Percentiles rank a stretch among this genome's conserved stretches.
Conservation (phyloP, 352 stramenopile species). For the Pythium pectinolyticum region DNA sequence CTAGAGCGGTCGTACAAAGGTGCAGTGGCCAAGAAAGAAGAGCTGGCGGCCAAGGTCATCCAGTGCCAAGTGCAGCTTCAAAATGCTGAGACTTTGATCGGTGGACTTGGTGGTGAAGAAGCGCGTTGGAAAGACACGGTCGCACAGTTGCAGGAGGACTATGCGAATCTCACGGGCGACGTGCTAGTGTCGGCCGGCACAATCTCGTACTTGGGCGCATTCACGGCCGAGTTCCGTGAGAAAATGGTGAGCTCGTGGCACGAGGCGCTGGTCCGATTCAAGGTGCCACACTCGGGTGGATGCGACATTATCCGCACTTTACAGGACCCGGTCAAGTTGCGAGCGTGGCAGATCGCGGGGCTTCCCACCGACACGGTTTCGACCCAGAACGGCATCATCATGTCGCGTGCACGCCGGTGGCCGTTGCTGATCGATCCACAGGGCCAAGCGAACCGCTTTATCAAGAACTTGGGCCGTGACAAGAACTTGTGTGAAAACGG, state of each 20-base stretch:
- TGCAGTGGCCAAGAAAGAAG: slow-evolving; percentile 89
- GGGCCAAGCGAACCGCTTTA: slow-evolving; percentile 91
- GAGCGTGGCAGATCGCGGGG: slow-evolving; percentile 86
- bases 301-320: slow-evolving; percentile 87
- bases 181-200: slow-evolving; percentile 84
- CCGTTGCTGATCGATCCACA: slow-evolving; percentile 91
- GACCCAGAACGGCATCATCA: slow-evolving; percentile 94
- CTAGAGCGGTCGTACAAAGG: slow-evolving; percentile 85
- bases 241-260: slow-evolving; percentile 67
- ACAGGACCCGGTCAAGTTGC: slow-evolving; percentile 86
- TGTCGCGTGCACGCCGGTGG: slow-evolving; percentile 81
- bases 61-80: slow-evolving; percentile 89
- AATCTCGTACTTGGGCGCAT: slow-evolving; percentile 87
- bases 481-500: slow-evolving; percentile 85
- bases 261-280: slow-evolving; percentile 52
- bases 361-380: slow-evolving; percentile 88
- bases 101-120: slow-evolving; percentile 82
- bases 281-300: slow-evolving; percentile 74
- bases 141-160: slow-evolving; percentile 71
- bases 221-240: slow-evolving; percentile 86
- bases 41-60: slow-evolving; percentile 86
- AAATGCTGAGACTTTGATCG: slow-evolving; percentile 86
- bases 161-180: slow-evolving; percentile 80
- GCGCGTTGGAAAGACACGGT: slow-evolving; percentile 83
- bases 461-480: slow-evolving; percentile 88